Evolutionary conservation across 345 rosid genomes (phyloP), one percentile per base, ranked within the genome.

Genomic region (Bretschneidera sinensis): DNA sequence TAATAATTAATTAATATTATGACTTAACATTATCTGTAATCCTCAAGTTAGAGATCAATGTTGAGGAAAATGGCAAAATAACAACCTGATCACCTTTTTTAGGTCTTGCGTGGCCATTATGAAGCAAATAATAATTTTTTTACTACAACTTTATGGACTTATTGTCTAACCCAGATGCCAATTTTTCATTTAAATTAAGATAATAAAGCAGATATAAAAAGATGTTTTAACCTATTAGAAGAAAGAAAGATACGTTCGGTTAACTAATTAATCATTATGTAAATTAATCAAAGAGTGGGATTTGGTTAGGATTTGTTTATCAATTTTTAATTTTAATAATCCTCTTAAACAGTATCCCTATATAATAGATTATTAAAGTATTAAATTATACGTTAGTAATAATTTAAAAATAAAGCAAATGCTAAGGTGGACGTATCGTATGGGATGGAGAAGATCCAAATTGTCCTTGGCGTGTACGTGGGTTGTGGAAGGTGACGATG

Each of bases 391-490:
- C 48, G 34, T 62, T 24, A 52, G 63, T n/a, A 28, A 2, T 28
- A 28, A 28, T 28, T 8, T 8, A 28, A 28, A 54, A 54, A 17
- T 31, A 17, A 28, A 39, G 34, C 55, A 43, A 58, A 61, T 52
- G 62, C 15, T 4, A 47, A 31, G 57, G 13, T 54, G 57, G 62
- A 18, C 8, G 56, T 55, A 53, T 71, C 34, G 51, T 33, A 48
- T 33, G 67, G 70, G 45, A 68, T 57, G n/a, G n/a, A n/a, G n/a
- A n/a, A n/a, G n/a, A 60, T 48, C 61, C 64, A 51, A 61, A 45
- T 73, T 71, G 85, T 74, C 72, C 85, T 79, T 79, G 72, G 61
- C 78, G 81, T 75, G 70, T 77, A 79, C 79, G 77, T 77, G 65
- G 13, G 64, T 62, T 57, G 81, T 75, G 87, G 82, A 75, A 57